phyloP scores from a whole-genome alignment of 371 early-diverging fungal genomes.

The Saksenaea oblongispora region DNA sequence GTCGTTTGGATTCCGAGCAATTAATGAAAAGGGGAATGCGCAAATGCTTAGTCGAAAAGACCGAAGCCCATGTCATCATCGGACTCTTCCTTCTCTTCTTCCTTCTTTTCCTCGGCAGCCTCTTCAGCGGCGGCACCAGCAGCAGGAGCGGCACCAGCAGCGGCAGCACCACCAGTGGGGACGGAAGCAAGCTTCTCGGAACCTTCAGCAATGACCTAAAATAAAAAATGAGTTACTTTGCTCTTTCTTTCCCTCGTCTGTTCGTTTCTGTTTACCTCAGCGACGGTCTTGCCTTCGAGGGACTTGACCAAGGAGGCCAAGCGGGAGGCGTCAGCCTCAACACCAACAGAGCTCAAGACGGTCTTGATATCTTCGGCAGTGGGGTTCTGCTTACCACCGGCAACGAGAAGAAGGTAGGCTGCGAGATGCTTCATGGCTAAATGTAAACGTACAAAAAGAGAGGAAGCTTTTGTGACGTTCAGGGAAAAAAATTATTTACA shows the following conservation, averaged over 20 bases:
- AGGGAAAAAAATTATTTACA: slow-evolving; percentile 3
- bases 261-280: slow-evolving; percentile 50
- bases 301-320: slow-evolving; percentile 69
- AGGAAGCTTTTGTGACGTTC: slow-evolving; percentile 6
- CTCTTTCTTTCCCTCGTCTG: neutral
- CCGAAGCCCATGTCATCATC: slow-evolving; percentile 88
- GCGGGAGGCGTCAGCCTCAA: slow-evolving; percentile 78
- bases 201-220: slow-evolving; percentile 69
- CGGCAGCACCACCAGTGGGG: slow-evolving; percentile 21
- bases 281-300: slow-evolving; percentile 83
- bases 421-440: slow-evolving; percentile 84
- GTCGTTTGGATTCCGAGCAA: neutral
- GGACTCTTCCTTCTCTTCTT: slow-evolving; percentile 86
- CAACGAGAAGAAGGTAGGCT: slow-evolving; percentile 88
- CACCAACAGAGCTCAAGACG: slow-evolving; percentile 83
- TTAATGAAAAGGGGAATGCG: neutral
- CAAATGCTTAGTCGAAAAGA: slow-evolving; percentile 26
- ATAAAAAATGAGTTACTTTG: neutral
- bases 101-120: slow-evolving; percentile 51
- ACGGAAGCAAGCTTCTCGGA: slow-evolving; percentile 69
- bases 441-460: neutral
- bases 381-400: slow-evolving; percentile 81
- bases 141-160: slow-evolving; percentile 41
- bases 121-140: slow-evolving; percentile 41
- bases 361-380: slow-evolving; percentile 70